Evolutionary conservation across 75 land plant genomes (phyloP), one percentile per base, ranked within the genome.

Genomic region (Pinus taeda): DNA sequence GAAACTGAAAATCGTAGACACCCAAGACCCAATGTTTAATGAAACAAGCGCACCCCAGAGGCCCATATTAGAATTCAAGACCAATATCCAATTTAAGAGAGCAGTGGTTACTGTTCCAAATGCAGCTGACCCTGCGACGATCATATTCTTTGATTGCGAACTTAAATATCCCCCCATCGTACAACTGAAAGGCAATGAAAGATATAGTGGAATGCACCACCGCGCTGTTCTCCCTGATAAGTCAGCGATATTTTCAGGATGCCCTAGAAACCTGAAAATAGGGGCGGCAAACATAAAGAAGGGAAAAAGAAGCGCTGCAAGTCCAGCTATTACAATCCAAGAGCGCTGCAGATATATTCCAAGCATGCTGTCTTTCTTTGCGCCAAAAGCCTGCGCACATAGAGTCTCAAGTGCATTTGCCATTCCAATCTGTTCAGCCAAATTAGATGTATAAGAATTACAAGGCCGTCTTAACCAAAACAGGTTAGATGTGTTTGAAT

Each of bases 301-400:
- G 3, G 72, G 55, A 11, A 49, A 4, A 55, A 76, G 9, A 8
- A 37, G 33, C 30, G 61, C 8, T 12, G 72, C 55, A 6, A 15
- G 15, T 5, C 57, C 57, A 29, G 12, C 4, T 29, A 55, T 15
- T 17, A 81, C 57, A 45, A 78, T 33, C 37, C 81, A 45, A 14
- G 83, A 82, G n/a, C 81, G 57, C 21, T 81, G 82, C 73, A 79
- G 42, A 21, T 79, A 79, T 14, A 81, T n/a, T 30, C 82, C 82
- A 15, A 80, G 71, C 70, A 80, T 77, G 6, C 20, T 22, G 26
- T 80, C 45, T 63, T 33, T 29, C 20, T 66, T 24, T 20, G 82
- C 81, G 5, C 82, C 81, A 79, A 36, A 80, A 36, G 81, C 81
- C 45, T 80, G 81, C 22, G 81, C 81, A 29, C 81, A 80, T 0